phyloP scores from a whole-genome alignment of 2,329 filamentous ascomycete genomes.

The Paracamarosporium sp. region DNA sequence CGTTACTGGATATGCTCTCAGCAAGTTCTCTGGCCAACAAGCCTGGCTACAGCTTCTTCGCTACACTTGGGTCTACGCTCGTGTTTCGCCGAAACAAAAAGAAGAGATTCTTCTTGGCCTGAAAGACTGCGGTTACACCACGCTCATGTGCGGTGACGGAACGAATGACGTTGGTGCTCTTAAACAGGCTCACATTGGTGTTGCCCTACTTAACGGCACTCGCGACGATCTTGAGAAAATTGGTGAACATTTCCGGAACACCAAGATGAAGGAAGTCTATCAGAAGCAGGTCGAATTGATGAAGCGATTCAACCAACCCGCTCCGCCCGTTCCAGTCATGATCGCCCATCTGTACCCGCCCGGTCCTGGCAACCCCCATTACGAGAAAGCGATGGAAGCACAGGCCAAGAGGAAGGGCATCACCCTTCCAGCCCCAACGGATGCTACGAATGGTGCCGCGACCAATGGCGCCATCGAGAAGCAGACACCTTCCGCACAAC shows the following conservation, averaged over 20 bases:
- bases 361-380: constrained; percentile 90
- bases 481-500: constrained; percentile 46
- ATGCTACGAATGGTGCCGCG: constrained; percentile 37
- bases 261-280: constrained; percentile 98
- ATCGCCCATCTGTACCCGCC: constrained; percentile 96
- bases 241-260: constrained; percentile 89
- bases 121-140: constrained; percentile 97
- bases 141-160: constrained; percentile 97
- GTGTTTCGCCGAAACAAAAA: constrained; percentile 98
- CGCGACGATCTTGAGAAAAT: constrained; percentile 90
- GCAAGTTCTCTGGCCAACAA: constrained; percentile 83
- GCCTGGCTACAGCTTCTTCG: constrained; percentile 81
- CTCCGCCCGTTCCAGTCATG: constrained; percentile 87
- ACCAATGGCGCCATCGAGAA: constrained; percentile 29
- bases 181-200: constrained; percentile 97
- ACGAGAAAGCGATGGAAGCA: constrained; percentile 86
- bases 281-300: constrained; percentile 94
- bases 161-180: constrained; percentile 98
- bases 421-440: constrained; percentile 55
- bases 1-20: constrained; percentile 90
- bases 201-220: constrained; percentile 93
- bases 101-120: constrained; percentile 97
- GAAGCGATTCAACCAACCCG: constrained; percentile 91
- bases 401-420: constrained; percentile 82
- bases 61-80: constrained; percentile 96